These are phyloP conservation scores for Flueggea neowawraea DNA, from an alignment of 441 rosid genomes.

Conservation along the genomic window DNA sequence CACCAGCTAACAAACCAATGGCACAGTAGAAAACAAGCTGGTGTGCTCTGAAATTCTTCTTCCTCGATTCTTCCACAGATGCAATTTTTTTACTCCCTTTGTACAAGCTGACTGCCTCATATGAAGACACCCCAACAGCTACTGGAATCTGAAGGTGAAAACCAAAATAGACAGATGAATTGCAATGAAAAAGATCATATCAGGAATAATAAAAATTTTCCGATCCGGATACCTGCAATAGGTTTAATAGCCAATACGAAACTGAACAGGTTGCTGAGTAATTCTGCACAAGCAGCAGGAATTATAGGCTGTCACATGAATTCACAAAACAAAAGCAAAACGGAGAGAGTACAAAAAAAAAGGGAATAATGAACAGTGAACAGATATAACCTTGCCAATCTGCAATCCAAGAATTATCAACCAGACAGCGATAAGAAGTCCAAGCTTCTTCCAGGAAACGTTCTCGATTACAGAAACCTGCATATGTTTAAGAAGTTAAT, in stretches of 20 bases:
- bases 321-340: background rate
- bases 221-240: conserved; percentile 33
- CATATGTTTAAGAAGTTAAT: conserved; percentile 9
- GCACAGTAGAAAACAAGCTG: conserved; percentile 41
- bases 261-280: conserved; percentile 44
- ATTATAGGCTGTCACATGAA: background rate
- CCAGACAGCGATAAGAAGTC: conserved; percentile 50
- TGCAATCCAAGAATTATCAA: conserved; percentile 39
- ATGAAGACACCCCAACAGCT: conserved; percentile 40
- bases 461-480: conserved; percentile 51
- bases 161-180: background rate
- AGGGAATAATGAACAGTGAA: background rate
- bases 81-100: conserved; percentile 40
- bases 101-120: conserved; percentile 43
- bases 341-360: background rate
- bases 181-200: background rate
- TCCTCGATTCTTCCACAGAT: conserved; percentile 38
- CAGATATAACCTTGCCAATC: conserved; percentile 37
- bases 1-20: conserved; percentile 49
- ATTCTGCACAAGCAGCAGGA: conserved; percentile 30
- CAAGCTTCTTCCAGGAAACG: conserved; percentile 46
- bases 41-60: conserved; percentile 29
- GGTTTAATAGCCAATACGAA: conserved; percentile 43
- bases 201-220: background rate
- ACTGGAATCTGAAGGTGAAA: conserved; percentile 47